A percentile compares a stretch with the other conserved stretches of the same genome.
These are phyloP conservation scores for Chlorella sorokiniana DNA, from an alignment of 139 green algal species.

Conservation along the genomic window DNA sequence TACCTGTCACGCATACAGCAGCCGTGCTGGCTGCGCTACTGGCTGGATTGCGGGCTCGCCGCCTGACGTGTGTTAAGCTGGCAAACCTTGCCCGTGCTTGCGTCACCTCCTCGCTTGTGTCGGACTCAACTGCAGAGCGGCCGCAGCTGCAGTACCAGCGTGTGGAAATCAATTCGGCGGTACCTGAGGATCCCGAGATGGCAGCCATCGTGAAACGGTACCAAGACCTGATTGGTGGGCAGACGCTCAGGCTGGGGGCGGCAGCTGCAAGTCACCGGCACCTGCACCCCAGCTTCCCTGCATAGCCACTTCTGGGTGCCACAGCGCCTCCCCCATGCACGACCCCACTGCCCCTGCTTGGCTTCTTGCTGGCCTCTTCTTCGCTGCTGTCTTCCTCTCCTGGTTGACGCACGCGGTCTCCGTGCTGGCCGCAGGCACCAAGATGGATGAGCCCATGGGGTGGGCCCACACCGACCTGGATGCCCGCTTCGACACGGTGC, in stretches of 20 bases:
- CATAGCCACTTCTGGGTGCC: too few relatives aligned
- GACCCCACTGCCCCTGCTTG: neutral
- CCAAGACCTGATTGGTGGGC: conserved; percentile 47
- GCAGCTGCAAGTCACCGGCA: too few relatives aligned
- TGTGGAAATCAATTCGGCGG: conserved; percentile 42
- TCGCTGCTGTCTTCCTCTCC: neutral
- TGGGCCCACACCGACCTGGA: conserved; percentile 57
- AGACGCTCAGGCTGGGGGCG: neutral
- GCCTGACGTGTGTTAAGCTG: too few relatives aligned
- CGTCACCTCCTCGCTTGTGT: too few relatives aligned
- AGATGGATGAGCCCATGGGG: conserved; percentile 66
- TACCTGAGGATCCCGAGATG: conserved; percentile 51
- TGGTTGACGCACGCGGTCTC: neutral
- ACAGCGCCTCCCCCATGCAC: too few relatives aligned
- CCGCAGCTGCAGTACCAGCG: conserved; percentile 47
- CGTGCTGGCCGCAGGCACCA: conserved; percentile 25
- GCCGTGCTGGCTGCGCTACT: too few relatives aligned
- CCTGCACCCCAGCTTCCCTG: too few relatives aligned
- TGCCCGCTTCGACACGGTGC: conserved; percentile 66
- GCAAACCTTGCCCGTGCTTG: too few relatives aligned
- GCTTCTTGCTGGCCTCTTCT: neutral
- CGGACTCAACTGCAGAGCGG: conserved; percentile 17
- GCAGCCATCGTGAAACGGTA: conserved; percentile 60
- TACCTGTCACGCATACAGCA: neutral
- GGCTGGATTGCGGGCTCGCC: too few relatives aligned